phyloP scores from a whole-genome alignment of 208 protist genomes.

The Acanthamoeba royreba region DNA sequence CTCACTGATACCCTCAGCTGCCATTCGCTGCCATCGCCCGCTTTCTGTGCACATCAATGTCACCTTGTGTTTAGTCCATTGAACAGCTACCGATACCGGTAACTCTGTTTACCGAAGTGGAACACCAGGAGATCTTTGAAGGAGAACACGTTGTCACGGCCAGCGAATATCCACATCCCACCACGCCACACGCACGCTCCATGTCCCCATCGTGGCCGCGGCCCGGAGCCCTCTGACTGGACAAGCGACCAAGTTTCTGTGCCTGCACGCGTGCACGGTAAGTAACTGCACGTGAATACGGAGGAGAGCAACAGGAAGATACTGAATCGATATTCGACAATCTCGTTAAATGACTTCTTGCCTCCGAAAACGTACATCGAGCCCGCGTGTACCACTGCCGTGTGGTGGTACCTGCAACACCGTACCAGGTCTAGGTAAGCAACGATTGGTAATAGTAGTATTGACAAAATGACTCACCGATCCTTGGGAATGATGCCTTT shows the following conservation, averaged over 20 bases:
- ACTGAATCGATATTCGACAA: conserved; percentile 40
- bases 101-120: neutral
- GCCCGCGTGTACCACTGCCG: neutral
- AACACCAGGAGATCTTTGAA: conserved; percentile 24
- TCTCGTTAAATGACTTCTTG: conserved; percentile 39
- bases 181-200: neutral
- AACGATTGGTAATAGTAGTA: neutral
- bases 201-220: conserved; percentile 28
- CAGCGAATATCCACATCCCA: conserved; percentile 29
- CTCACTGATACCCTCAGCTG: conserved; percentile 15
- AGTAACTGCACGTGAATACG: no score
- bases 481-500: conserved; percentile 32
- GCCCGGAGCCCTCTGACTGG: neutral
- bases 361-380: conserved; percentile 39
- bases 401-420: neutral
- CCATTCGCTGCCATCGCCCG: conserved; percentile 5
- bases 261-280: neutral
- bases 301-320: neutral
- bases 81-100: neutral
- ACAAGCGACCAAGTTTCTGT: conserved; percentile 39
- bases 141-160: conserved; percentile 3
- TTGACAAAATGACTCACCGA: neutral
- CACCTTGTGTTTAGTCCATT: neutral
- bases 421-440: neutral
- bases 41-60: neutral